Evolutionary conservation across 495 filamentous ascomycete species (phyloP).

Genomic region (Hypoxylon subgilvum): DNA sequence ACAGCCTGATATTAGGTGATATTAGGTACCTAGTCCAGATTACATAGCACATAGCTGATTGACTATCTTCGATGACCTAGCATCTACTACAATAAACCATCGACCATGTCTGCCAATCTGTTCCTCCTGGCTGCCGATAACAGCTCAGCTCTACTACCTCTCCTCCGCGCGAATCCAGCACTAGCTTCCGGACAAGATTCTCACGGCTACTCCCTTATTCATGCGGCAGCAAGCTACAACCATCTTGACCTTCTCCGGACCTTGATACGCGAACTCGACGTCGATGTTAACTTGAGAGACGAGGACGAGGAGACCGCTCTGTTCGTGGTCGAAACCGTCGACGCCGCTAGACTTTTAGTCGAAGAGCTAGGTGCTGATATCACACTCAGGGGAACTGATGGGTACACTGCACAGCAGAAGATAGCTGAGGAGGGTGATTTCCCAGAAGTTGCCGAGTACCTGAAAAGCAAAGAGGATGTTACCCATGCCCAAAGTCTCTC

Average conservation of each 20-base stretch:
- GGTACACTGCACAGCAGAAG: slow-evolving; percentile 71
- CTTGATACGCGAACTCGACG: slow-evolving; percentile 77
- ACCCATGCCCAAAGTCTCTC: slow-evolving; percentile 24
- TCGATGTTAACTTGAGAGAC: slow-evolving; percentile 78
- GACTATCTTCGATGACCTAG: too few relatives aligned
- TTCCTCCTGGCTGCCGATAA: slow-evolving; percentile 82
- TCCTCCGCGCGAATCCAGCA: slow-evolving; percentile 69
- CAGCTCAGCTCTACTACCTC: slow-evolving; percentile 65
- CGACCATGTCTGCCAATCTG: slow-evolving; percentile 64
- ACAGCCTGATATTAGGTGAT: background rate
- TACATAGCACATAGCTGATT: too few relatives aligned
- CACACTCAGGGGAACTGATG: slow-evolving; percentile 66
- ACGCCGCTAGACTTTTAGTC: slow-evolving; percentile 75
- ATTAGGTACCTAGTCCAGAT: background rate
- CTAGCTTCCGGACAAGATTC: slow-evolving; percentile 75
- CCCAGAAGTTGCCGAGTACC: slow-evolving; percentile 70
- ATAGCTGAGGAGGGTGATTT: slow-evolving; percentile 74
- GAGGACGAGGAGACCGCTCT: slow-evolving; percentile 91
- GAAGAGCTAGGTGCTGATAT: slow-evolving; percentile 79
- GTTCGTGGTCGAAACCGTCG: slow-evolving; percentile 80
- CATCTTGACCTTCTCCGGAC: slow-evolving; percentile 78
- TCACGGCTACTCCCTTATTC: slow-evolving; percentile 88
- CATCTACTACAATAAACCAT: background rate
- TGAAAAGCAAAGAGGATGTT: slow-evolving; percentile 59
- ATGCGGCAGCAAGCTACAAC: slow-evolving; percentile 90